Percentiles rank a stretch among this genome's conserved stretches.
Conservation (phyloP, 2,329 filamentous ascomycete species). For the Xylaria sp. region DNA sequence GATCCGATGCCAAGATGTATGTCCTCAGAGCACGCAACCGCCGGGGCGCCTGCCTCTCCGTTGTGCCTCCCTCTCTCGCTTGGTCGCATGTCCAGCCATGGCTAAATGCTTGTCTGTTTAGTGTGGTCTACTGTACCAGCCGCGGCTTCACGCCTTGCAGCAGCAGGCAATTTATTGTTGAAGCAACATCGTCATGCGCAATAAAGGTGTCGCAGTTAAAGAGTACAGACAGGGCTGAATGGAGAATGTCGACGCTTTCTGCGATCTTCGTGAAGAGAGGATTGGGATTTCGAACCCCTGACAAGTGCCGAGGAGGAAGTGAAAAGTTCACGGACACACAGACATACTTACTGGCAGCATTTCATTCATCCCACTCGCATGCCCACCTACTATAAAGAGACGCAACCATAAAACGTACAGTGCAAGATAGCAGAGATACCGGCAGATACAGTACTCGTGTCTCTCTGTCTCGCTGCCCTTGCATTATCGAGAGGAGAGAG, state of each 20-base stretch:
- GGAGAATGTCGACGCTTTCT: background rate
- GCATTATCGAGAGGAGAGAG: constrained; percentile 3
- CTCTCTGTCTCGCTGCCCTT: too few species aligned
- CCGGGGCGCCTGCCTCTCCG: background rate
- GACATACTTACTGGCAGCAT: background rate
- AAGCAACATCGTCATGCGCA: background rate
- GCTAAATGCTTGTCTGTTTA: background rate
- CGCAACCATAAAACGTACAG: constrained; percentile 1
- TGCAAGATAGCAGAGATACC: constrained; percentile 16
- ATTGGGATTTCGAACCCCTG: background rate
- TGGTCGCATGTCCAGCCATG: background rate
- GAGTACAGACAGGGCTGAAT: constrained; percentile 24
- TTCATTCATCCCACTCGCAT: background rate
- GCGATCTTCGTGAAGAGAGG: constrained; percentile 2
- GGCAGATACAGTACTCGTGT: constrained; percentile 8
- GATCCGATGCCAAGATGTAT: constrained; percentile 12
- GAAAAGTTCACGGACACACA: too few species aligned
- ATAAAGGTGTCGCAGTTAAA: background rate
- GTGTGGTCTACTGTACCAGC: background rate
- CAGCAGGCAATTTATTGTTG: background rate
- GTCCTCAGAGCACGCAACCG: background rate
- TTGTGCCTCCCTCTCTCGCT: too few species aligned
- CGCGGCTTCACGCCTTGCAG: background rate
- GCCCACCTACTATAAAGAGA: background rate
- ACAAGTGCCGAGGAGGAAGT: constrained; percentile 26